Conservation (phyloP, 1,284 basidiomycete species). For the Ganoderma meredithae region DNA sequence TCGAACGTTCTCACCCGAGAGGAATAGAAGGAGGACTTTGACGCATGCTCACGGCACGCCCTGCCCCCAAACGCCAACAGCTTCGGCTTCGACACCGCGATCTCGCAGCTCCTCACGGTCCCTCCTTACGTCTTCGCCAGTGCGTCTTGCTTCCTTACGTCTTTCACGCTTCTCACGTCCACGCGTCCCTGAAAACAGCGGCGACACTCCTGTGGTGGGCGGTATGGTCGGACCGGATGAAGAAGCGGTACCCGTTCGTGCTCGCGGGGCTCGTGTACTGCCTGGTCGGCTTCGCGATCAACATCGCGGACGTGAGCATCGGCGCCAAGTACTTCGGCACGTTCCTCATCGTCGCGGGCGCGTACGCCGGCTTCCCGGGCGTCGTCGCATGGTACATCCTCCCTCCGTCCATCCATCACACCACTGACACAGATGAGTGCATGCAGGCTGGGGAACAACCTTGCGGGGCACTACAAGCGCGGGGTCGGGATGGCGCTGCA, state of each 20-base stretch:
- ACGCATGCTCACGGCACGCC: neutral
- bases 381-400: slow-evolving; percentile 66
- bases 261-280: slow-evolving; percentile 58
- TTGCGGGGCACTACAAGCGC: slow-evolving; percentile 71
- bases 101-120: slow-evolving; percentile 73
- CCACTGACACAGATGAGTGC: neutral
- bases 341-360: slow-evolving; percentile 67
- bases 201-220: slow-evolving; percentile 60
- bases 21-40: neutral
- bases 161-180: neutral
- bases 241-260: slow-evolving; percentile 68
- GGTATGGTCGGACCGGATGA: slow-evolving; percentile 63
- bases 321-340: slow-evolving; percentile 73
- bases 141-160: slow-evolving; percentile 39
- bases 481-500: slow-evolving; percentile 69
- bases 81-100: slow-evolving; percentile 62
- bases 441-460: slow-evolving; percentile 63
- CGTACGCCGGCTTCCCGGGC: slow-evolving; percentile 68
- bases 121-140: slow-evolving; percentile 73
- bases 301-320: slow-evolving; percentile 57
- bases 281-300: slow-evolving; percentile 70
- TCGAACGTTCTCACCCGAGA: neutral
- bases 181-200: slow-evolving; percentile 45
- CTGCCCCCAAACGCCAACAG: slow-evolving; percentile 40
- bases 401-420: neutral